Conservation (phyloP, 352 stramenopile genomes). For the Phytophthora foliorum region DNA sequence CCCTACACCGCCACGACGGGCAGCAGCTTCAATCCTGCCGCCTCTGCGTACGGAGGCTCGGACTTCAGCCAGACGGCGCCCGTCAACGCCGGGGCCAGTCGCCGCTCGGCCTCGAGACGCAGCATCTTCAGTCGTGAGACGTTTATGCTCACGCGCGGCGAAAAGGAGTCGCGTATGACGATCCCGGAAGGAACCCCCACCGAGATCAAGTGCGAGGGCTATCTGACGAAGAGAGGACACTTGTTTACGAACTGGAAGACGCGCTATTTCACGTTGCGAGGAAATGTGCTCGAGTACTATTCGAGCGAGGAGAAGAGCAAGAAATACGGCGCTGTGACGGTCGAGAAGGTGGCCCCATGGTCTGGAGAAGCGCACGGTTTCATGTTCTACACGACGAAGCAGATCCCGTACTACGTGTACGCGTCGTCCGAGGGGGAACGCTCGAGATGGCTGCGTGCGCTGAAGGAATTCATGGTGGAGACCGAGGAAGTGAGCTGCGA, state of each 20-base stretch:
- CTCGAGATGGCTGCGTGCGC: slow-evolving; percentile 80
- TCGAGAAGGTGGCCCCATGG: slow-evolving; percentile 90
- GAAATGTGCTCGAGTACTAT: slow-evolving; percentile 89
- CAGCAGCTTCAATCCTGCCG: slow-evolving; percentile 39
- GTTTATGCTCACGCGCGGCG: slow-evolving; percentile 81
- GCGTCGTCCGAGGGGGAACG: slow-evolving; percentile 82
- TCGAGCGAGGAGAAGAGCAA: slow-evolving; percentile 87
- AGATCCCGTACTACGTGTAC: slow-evolving; percentile 92
- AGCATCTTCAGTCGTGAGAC: slow-evolving; percentile 82
- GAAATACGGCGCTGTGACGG: slow-evolving; percentile 86
- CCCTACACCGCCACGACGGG: slow-evolving; percentile 25
- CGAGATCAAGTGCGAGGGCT: slow-evolving; percentile 85
- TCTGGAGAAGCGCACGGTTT: slow-evolving; percentile 88
- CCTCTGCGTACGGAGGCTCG: slow-evolving; percentile 22
- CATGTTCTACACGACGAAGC: slow-evolving; percentile 93
- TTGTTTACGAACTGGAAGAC: slow-evolving; percentile 94
- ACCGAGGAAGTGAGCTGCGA: slow-evolving; percentile 89
- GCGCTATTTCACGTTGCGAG: slow-evolving; percentile 88
- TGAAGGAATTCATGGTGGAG: slow-evolving; percentile 90
- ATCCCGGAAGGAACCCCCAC: slow-evolving; percentile 65
- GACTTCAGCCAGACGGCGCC: slow-evolving; percentile 49
- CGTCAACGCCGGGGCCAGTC: slow-evolving; percentile 37
- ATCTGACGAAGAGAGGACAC: slow-evolving; percentile 89
- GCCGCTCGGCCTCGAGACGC: slow-evolving; percentile 68
- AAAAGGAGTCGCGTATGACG: slow-evolving; percentile 66